Evolutionary conservation across 139 green algal genomes (phyloP).

Genomic region (Zygnema circumcarinatum): DNA sequence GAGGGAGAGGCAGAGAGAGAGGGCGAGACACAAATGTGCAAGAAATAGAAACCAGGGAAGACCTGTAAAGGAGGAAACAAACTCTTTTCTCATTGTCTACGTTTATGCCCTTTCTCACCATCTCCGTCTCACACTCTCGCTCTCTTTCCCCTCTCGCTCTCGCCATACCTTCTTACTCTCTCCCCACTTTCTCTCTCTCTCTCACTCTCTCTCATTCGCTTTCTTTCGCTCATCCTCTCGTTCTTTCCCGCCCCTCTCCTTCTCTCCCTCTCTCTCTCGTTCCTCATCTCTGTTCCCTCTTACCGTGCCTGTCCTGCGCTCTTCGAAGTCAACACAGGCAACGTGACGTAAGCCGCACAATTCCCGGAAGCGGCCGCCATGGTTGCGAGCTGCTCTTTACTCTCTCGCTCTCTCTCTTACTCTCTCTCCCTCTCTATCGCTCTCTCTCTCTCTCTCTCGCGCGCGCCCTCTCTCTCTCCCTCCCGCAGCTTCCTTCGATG

Average conservation of each 20-base stretch:
- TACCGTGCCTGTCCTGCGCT: background rate
- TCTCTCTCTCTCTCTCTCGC: background rate
- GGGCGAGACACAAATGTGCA: background rate
- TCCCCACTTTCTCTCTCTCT: background rate
- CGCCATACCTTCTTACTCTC: background rate
- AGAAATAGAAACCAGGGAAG: background rate
- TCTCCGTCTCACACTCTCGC: background rate
- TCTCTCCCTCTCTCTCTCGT: background rate
- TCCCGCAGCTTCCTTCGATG: background rate
- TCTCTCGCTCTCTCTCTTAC: background rate
- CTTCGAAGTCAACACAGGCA: no score
- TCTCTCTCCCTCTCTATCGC: slow-evolving; percentile 2
- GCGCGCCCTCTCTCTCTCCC: background rate
- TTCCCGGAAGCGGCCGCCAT: background rate
- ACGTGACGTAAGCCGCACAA: background rate
- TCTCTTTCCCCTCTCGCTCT: background rate
- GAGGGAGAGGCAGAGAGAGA: no score
- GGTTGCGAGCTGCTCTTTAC: background rate
- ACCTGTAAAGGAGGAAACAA: background rate
- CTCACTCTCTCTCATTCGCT: background rate
- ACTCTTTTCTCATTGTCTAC: background rate
- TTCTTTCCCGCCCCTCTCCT: background rate
- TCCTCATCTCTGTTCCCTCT: background rate
- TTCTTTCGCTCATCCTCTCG: background rate
- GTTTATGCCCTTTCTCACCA: background rate